Evolutionary conservation across 148 eudicot species (phyloP).

Genomic region (Selenicereus undatus): DNA sequence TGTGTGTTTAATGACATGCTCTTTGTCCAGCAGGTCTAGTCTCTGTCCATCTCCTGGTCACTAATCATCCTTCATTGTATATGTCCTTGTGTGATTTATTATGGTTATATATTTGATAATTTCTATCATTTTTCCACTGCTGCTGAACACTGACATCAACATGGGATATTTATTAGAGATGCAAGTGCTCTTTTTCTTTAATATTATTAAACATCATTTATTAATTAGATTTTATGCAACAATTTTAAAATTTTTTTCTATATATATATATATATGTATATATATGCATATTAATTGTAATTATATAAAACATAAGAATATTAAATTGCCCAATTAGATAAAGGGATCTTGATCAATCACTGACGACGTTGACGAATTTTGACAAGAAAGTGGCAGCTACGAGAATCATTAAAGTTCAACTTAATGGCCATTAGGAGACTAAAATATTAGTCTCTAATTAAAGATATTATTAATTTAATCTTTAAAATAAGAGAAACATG

Average conservation of each 20-base stretch:
- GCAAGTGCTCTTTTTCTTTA: too few species aligned
- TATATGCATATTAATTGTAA: too few species aligned
- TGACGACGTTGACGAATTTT: background rate
- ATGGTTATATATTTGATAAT: background rate
- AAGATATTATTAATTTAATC: too few species aligned
- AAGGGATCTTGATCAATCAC: background rate
- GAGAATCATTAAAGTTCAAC: background rate
- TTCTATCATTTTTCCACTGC: background rate
- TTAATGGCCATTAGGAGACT: background rate
- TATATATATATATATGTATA: too few species aligned
- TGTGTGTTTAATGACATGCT: slow-evolving; percentile 4
- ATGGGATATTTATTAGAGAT: too few species aligned
- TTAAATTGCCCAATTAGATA: too few species aligned
- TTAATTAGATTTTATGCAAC: too few species aligned
- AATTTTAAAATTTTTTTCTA: too few species aligned
- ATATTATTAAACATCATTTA: too few species aligned
- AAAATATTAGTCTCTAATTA: background rate
- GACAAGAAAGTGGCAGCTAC: background rate
- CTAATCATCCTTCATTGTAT: background rate
- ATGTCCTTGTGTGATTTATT: background rate
- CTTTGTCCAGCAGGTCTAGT: slow-evolving; percentile 14
- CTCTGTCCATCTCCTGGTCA: background rate
- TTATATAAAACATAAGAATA: too few species aligned
- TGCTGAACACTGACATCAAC: too few species aligned
- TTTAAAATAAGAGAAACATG: too few species aligned